Conservation (phyloP, 352 stramenopile genomes). For the Globisporangium emineosum region DNA sequence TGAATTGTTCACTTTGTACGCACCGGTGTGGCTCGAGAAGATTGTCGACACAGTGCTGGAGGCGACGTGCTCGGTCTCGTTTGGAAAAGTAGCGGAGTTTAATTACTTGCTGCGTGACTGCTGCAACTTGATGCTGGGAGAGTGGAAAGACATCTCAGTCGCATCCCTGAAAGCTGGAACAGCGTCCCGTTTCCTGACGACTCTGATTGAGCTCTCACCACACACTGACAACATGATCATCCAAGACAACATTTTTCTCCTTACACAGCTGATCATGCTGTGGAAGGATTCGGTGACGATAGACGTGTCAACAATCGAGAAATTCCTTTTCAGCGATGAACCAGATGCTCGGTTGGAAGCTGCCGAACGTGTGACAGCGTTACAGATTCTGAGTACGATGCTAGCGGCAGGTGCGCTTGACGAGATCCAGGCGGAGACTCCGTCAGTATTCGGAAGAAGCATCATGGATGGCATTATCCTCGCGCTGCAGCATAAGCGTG, state of each 20-base stretch:
- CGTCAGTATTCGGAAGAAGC: constrained; percentile 17
- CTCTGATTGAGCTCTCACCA: constrained; percentile 53
- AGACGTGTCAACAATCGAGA: constrained; percentile 35
- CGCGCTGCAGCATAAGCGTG: constrained; percentile 40
- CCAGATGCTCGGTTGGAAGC: constrained; percentile 31
- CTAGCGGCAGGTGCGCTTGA: constrained; percentile 29
- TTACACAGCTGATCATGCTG: constrained; percentile 47
- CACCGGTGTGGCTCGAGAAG: constrained; percentile 42
- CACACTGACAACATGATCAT: constrained; percentile 52
- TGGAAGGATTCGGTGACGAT: constrained; percentile 52
- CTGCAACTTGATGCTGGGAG: constrained; percentile 51
- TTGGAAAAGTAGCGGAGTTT: constrained; percentile 39
- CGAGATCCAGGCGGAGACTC: constrained; percentile 22
- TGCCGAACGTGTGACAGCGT: constrained; percentile 41
- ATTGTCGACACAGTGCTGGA: constrained; percentile 59
- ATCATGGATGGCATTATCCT: constrained; percentile 53
- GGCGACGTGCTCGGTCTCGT: constrained; percentile 25
- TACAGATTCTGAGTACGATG: constrained; percentile 69
- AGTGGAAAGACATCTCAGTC: constrained; percentile 42
- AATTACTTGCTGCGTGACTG: constrained; percentile 77
- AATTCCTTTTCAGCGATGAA: constrained; percentile 34
- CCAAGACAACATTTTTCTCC: constrained; percentile 61
- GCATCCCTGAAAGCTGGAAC: constrained; percentile 15
- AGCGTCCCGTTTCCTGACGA: constrained; percentile 51
- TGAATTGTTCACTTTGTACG: constrained; percentile 50